phyloP scores from a whole-genome alignment of 2,329 filamentous ascomycete genomes.

The Alternaria triticina region DNA sequence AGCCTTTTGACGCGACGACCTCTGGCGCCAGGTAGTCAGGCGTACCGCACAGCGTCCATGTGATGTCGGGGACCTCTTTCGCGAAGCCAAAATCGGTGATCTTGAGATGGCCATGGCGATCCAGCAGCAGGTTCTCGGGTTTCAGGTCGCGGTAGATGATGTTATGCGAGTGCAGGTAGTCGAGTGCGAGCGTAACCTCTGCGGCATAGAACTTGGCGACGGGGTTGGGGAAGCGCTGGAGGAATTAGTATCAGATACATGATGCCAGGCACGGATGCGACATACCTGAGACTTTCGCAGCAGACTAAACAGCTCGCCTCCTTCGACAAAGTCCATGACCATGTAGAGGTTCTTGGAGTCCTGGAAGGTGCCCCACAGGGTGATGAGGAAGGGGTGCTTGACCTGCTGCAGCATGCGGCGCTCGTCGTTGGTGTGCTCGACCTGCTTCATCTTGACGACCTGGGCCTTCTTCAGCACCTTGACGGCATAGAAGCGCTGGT shows the following conservation, averaged over 20 bases:
- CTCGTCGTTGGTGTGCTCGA: slow-evolving; percentile 99
- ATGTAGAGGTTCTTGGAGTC: slow-evolving; percentile 96
- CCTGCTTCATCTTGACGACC: slow-evolving; percentile 99
- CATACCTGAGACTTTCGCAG: slow-evolving; percentile 76
- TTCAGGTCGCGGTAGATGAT: slow-evolving; percentile 99
- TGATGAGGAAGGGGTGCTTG: slow-evolving; percentile 97
- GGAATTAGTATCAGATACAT: background rate
- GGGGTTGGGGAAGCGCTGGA: slow-evolving; percentile 93
- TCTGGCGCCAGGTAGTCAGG: slow-evolving; percentile 97
- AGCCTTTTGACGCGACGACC: slow-evolving; percentile 98
- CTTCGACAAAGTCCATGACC: slow-evolving; percentile 99
- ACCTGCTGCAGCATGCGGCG: slow-evolving; percentile 94
- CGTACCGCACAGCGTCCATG: slow-evolving; percentile 97
- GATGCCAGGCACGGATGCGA: background rate
- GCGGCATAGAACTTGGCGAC: slow-evolving; percentile 99
- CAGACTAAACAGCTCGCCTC: slow-evolving; percentile 94
- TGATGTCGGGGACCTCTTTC: slow-evolving; percentile 97
- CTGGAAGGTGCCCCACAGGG: slow-evolving; percentile 97
- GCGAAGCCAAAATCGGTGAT: slow-evolving; percentile 99
- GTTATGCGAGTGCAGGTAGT: slow-evolving; percentile 92
- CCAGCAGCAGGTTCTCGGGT: slow-evolving; percentile 89
- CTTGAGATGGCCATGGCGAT: slow-evolving; percentile 92
- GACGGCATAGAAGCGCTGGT: slow-evolving; percentile 96
- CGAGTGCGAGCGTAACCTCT: slow-evolving; percentile 92
- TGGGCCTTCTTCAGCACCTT: slow-evolving; percentile 99